Evolutionary conservation across 2,329 filamentous ascomycete genomes (phyloP), one percentile per base, ranked within the genome.

Genomic region (Fusarium torulosum): DNA sequence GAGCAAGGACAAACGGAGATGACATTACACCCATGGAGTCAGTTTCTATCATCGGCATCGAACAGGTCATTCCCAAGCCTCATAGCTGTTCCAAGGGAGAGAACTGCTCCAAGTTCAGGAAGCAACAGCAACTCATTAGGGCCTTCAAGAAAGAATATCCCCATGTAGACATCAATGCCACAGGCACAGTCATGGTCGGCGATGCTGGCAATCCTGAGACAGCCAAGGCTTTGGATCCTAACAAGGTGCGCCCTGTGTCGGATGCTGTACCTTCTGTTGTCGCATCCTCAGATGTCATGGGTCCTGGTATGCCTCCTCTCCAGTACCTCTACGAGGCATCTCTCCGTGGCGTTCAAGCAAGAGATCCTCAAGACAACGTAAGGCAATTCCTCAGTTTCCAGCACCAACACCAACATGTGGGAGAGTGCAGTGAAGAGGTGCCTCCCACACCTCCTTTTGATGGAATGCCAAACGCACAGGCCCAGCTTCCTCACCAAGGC

Each of bases 351-450:
- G 76, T 97, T 31, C 85, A 91, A 74, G 83, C 84, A 19, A 86
- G 91, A 53, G 94, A 97, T 75, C 92, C 94, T 7, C 94, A 96
- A 77, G 94, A 97, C 79, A 97, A 95, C 72, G 93, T 98, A 35
- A 90, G 92, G 74, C 93, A 97, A 69, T 98, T 97, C 79, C 86
- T 98, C 53, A 88, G 88, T 75, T 94, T 97, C 76, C 95, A 98
- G 51, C 63, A 91, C 35, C 95, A 98, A 52, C 63, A 72, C 47
- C 69, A 71, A 77, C 90, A 91, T 37, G 67, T 77, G 75, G 84
- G 86, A 55, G 66, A 63, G 8, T 70, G 72, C 35, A 72, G 70
- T 42, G 82, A 82, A 63, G 86, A 90, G 53, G 85, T 91, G n/a
- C 87, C 88, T 9, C 87, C 87, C 10, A 90, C 90, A 9, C 90